Conservation (phyloP, 73 alveolate genomes). For the Paramecium sonneborni region DNA sequence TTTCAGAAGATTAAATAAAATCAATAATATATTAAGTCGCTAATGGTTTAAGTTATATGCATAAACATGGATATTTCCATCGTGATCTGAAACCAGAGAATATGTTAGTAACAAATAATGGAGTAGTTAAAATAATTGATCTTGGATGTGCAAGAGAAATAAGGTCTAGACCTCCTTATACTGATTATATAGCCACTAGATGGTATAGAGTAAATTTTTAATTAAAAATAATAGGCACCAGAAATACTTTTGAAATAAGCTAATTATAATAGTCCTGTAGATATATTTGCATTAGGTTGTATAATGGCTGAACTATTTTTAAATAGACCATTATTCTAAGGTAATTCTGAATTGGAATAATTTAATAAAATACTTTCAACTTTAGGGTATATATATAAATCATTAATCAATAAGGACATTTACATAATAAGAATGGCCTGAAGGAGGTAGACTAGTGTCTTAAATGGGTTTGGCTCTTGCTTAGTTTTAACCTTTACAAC, state of each 20-base stretch:
- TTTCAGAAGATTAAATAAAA: conserved; percentile 85
- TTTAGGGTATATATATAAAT: conserved; percentile 67
- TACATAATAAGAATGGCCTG: conserved; percentile 90
- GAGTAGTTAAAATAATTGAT: conserved; percentile 94
- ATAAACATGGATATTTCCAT: conserved; percentile 99
- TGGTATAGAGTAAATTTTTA: conserved; percentile 75
- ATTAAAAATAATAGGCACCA: conserved; percentile 80
- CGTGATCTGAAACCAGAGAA: conserved; percentile 98
- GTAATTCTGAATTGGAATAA: conserved; percentile 96
- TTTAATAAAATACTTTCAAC: conserved; percentile 84
- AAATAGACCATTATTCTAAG: conserved; percentile 96
- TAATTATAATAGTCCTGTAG: conserved; percentile 93
- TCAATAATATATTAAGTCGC: conserved; percentile 86
- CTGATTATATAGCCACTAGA: conserved; percentile 94
- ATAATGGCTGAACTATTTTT: conserved; percentile 96
- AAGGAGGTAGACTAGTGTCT: conserved; percentile 91
- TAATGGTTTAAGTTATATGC: conserved; percentile 98
- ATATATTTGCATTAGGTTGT: conserved; percentile 97
- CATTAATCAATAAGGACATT: conserved; percentile 79
- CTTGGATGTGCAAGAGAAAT: conserved; percentile 98
- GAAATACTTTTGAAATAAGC: conserved; percentile 92
- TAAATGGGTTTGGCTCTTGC: conserved; percentile 88
- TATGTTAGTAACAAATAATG: conserved; percentile 76
- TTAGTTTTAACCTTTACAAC: conserved; percentile 73
- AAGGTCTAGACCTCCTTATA: conserved; percentile 93